Evolutionary conservation across 768 basidiomycete genomes (phyloP), one percentile per base, ranked within the genome.

Genomic region (Hypholoma fasciculare): DNA sequence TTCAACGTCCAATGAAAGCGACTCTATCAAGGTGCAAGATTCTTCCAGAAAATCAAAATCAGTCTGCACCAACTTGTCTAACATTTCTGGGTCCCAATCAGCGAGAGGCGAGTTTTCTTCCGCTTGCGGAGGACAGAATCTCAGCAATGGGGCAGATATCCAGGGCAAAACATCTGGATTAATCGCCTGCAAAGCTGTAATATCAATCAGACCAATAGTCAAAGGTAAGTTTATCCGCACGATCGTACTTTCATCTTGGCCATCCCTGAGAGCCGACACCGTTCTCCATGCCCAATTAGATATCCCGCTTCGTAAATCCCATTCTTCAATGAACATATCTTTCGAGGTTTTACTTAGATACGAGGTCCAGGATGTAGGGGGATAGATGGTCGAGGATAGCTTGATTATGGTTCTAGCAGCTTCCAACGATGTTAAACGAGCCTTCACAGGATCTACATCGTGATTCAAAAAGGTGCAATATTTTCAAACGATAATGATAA

Each of bases 241-340:
- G 40, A 34, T 56, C 66, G 74, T 61, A 89, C 89, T 78, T 64
- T 91, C 88, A 50, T 90, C 87, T 68, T 83, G 85, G 46, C 85
- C 83, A 54, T 89, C 86, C 67, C 85, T 86, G 47, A 92, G 79
- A 65, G 88, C 88, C 6, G 82, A 79, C n/a, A 92, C 82, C 2
- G 83, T 80, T 63, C 86, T 80, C 90, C 91, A 93, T 42, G 85
- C 81, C 92, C 92, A 94, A 46, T 80, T 83, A 2, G 88, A 84
- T 27, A 93, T 74, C 7, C 80, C 81, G 54, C 76, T 81, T 17
- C 92, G 83, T 47, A 89, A 69, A 23, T 67, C 76, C 91, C 91
- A 94, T 47, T 82, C 76, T 61, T 90, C 88, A 36, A 74, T 71
- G 30, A 68, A 63, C n/a, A 69, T 56, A 26, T 63, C 71, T 1